A percentile compares a stretch with the other conserved stretches of the same genome.
Evolutionary conservation across 2,329 filamentous ascomycete species (phyloP).

Genomic region (Colletotrichum agaves): DNA sequence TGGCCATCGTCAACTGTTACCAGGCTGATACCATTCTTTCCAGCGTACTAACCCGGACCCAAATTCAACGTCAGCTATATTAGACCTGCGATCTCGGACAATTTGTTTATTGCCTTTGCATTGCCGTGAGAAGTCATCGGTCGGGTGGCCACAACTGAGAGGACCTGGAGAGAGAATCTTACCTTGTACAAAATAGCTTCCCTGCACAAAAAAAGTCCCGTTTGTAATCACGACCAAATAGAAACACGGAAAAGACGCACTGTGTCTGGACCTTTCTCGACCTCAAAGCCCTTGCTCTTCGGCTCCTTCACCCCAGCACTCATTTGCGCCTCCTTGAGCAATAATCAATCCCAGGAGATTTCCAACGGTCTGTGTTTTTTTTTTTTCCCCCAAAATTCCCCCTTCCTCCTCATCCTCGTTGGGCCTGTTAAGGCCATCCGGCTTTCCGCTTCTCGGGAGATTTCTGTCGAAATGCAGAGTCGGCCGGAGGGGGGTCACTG

Average conservation of each 20-base stretch:
- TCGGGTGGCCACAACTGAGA: no score
- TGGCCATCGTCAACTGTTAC: constrained; percentile 21
- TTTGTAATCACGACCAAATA: neutral
- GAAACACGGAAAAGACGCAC: neutral
- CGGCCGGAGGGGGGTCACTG: no score
- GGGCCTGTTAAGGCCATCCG: neutral
- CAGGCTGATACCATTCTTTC: constrained; percentile 29
- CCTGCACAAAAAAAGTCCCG: neutral
- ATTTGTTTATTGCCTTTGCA: neutral
- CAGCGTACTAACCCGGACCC: constrained; percentile 13
- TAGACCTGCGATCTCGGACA: neutral
- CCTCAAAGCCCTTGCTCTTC: neutral
- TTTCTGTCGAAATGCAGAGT: neutral
- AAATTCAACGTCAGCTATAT: constrained; percentile 31
- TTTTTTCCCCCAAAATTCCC: neutral
- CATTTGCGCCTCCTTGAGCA: constrained; percentile 28
- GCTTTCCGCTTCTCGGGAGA: neutral
- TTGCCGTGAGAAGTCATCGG: neutral
- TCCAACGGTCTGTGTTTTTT: constrained; percentile 26
- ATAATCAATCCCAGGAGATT: constrained; percentile 28
- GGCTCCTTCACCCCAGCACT: constrained; percentile 20
- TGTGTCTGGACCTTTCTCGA: constrained; percentile 25
- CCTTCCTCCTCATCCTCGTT: neutral
- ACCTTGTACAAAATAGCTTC: neutral
- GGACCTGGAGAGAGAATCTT: no score